phyloP scores from a whole-genome alignment of 495 filamentous ascomycete species.

The Clohesyomyces aquaticus region DNA sequence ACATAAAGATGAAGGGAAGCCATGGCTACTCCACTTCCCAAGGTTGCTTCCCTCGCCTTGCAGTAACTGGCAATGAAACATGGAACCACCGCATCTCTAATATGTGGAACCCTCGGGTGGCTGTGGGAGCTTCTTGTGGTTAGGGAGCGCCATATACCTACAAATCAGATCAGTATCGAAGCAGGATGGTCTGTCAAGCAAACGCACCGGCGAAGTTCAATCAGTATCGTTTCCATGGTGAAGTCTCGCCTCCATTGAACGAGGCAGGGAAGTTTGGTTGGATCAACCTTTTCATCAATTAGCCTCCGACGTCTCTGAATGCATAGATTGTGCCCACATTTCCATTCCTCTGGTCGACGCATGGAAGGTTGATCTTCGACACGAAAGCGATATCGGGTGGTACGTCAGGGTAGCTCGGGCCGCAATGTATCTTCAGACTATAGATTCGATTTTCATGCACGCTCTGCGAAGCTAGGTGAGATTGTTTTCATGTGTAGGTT shows the following conservation, averaged over 20 bases:
- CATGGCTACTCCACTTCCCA: conserved; percentile 3
- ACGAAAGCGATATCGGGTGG: conserved; percentile 90
- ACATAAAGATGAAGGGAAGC: conserved; percentile 9
- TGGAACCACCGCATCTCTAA: neutral
- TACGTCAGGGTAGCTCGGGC: conserved; percentile 81
- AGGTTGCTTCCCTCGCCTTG: neutral
- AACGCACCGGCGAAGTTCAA: conserved; percentile 79
- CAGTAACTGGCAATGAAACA: neutral
- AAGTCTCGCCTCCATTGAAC: conserved; percentile 85
- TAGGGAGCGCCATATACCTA: conserved; percentile 92
- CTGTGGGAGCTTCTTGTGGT: conserved; percentile 93
- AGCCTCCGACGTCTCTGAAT: conserved; percentile 3
- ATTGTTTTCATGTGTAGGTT: neutral
- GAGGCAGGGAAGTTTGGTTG: conserved; percentile 77
- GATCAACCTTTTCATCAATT: conserved; percentile 69
- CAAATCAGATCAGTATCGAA: conserved; percentile 28
- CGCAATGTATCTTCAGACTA: conserved; percentile 96
- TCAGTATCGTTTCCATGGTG: conserved; percentile 92
- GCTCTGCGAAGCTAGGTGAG: conserved; percentile 59
- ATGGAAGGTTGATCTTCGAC: conserved; percentile 92
- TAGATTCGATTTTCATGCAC: conserved; percentile 98
- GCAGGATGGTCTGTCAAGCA: neutral
- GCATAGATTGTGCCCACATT: conserved; percentile 54
- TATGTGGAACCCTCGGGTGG: conserved; percentile 85
- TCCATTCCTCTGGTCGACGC: conserved; percentile 78